Evolutionary conservation across 106 monocot genomes (phyloP), one percentile per base, ranked within the genome.

Genomic region (Apostasia shenzhenica): DNA sequence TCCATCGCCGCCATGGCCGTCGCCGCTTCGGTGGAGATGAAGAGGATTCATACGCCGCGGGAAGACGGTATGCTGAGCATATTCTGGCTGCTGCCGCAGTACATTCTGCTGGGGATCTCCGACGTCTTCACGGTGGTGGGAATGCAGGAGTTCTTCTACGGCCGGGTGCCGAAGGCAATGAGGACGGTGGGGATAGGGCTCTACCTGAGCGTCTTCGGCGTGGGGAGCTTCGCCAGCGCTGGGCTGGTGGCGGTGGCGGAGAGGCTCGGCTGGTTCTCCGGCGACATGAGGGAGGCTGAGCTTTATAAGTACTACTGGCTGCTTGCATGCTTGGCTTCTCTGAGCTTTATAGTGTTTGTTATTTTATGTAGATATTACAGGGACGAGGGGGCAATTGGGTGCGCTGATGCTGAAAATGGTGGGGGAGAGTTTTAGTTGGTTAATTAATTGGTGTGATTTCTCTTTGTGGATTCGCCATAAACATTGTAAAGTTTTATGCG

Each of bases 141-240:
- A 3, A 92, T 99, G 89, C 89, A 99, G 64, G 97, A 99, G 72
- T 92, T 99, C 77, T 99, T 99, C 75, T 99, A 99, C 61, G 66
- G 78, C 1, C 77, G 85, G 14, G 92, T 99, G 59, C 97, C 89
- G 4, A 45, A 66, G 7, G 69, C 77, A 5, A 92, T 92, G 92
- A 82, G 77, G 61, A 92, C 92, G 6, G 76, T 92, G 6, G 97
- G 97, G 26, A 85, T 99, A n/a, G 89, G 79, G 2, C 85, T 99
- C 39, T 99, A 92, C 41, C 80, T 87, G 1, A 99, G 92, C 59
- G 89, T 99, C 0, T 99, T 92, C 26, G 97, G 97, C 42, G 78
- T 89, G 26, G 97, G 97, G 0, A 90, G 89, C 64, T 89, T 90
- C 66, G 67, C 92, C 8, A 78, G 87, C 41, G 86, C 92, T 2